These are phyloP conservation scores for Spiromastix sp. DNA, from an alignment of 2,329 filamentous ascomycete genomes.

Conservation along the genomic window DNA sequence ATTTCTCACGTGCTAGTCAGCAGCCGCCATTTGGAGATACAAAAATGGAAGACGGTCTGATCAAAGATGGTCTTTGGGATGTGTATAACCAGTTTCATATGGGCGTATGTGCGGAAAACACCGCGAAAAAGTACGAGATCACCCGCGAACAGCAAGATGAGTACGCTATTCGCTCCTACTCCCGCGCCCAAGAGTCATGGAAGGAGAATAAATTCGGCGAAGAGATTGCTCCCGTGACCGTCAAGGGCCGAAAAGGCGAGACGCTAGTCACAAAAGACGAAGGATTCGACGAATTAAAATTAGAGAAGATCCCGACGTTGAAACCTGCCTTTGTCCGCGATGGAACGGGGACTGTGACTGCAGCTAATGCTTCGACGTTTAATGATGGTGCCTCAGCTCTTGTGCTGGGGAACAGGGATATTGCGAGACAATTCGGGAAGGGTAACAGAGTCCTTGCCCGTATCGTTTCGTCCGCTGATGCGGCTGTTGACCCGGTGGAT, in stretches of 20 bases:
- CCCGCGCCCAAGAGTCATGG: conserved; percentile 85
- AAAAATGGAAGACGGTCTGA: conserved; percentile 79
- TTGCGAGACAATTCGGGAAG: conserved; percentile 69
- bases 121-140: conserved; percentile 75
- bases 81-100: conserved; percentile 97
- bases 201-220: conserved; percentile 71
- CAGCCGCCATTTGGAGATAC: conserved; percentile 79
- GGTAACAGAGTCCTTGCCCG: conserved; percentile 75
- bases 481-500: conserved; percentile 80
- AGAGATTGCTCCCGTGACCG: conserved; percentile 79
- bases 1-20: conserved; percentile 69
- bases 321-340: conserved; percentile 87
- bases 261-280: conserved; percentile 73
- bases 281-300: conserved; percentile 75
- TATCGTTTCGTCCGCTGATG: conserved; percentile 79
- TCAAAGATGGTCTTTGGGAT: conserved; percentile 92
- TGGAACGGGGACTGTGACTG: conserved; percentile 81
- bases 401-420: conserved; percentile 68
- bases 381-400: conserved; percentile 91
- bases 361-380: conserved; percentile 85
- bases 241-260: conserved; percentile 76
- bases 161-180: conserved; percentile 82
- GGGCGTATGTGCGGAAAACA: conserved; percentile 93
- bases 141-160: conserved; percentile 79
- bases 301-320: conserved; percentile 73